Base-by-base conservation (phyloP, 768 basidiomycete species). In the Tricholoma hemisulphureum region DNA sequence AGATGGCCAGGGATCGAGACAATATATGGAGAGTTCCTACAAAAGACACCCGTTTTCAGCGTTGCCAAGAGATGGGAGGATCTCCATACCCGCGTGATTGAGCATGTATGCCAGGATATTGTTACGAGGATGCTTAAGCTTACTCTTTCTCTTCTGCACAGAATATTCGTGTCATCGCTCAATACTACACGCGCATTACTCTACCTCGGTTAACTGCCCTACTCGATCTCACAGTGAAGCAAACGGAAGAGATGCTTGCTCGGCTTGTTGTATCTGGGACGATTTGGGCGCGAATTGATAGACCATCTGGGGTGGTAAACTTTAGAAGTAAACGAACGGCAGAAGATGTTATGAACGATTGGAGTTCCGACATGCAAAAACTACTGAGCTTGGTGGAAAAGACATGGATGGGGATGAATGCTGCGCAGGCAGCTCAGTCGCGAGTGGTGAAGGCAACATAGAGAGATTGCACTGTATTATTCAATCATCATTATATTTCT, bases 351-450 rank as follows among this genome's bases (percentile, higher is more conserved):
- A 89, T 99, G 88, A 98, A 98, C 68, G 93, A 93, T 60, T 99
- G 97, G 96, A 95, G 93, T 73, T 91, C 87, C 20, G 95, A 98
- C 67, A 93, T 99, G 83, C 91, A 89, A 66, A 94, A 90, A 75
- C 75, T 99, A 67, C 79, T 99, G 59, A 84, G 89, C 16, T 74
- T 97, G 39, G 91, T 95, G 13, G 97, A 99, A 77, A 98, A 98
- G 83, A 94, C 93, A n/a, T 97, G 95, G 92, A 94, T 94, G 92
- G 89, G 89, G 34, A 88, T 94, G 83, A 93, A 93, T 63, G 91
- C 92, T 31, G 91, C 92, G 10, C 84, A 91, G 69, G 91, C 92
- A 48, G 91, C 91, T 20, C 89, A 91, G 63, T 85, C 89, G 51
- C 79, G 86, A 58, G 75, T 62, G 31, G 62, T 77, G 59, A 81